Evolutionary conservation across 306 rosid genomes (phyloP), one percentile per base, ranked within the genome.

Genomic region (Pueraria montana): DNA sequence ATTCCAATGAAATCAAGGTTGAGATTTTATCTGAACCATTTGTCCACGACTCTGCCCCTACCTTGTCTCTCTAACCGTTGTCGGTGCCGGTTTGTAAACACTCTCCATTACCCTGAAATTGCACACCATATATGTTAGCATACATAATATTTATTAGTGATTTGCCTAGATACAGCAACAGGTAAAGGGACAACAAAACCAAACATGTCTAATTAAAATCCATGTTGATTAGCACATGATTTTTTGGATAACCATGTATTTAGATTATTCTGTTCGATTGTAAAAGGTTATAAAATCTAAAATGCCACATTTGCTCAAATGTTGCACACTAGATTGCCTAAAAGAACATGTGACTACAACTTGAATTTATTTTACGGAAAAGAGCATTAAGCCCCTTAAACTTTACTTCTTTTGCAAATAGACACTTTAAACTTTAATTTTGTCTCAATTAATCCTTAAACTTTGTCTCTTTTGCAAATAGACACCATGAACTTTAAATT

Each of bases 1-100:
- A 70, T 80, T 52, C 69, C 32, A 56, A 45, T 76, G 68, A 11
- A 46, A 53, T 32, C 63, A 73, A 9, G 24, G 4, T 65, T 73
- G 74, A 46, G 67, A 82, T 46, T 65, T 38, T 65, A 27, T 67
- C 64, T 38, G 52, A 59, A 80, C 69, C 52, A 61, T 77, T 62
- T 91, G 86, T 84, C 89, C 76, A 77, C 13, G 24, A 72, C 26
- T 74, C 74, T 62, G 21, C 82, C 81, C 32, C 50, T 84, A 76
- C 21, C 77, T 42, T 84, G 87, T 85, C 87, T 74, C 76, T 66
- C 26, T 17, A 18, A 12, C 40, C 45, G 23, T 21, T 52, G 77
- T 85, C 87, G 84, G 90, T 89, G 86, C 83, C 85, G 70, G 18
- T 77, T 46, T 67, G 67, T 67, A 50, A 83, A 50, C 42, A 20